Base-by-base conservation (phyloP, 768 basidiomycete species). In the Pluteus cervinus region DNA sequence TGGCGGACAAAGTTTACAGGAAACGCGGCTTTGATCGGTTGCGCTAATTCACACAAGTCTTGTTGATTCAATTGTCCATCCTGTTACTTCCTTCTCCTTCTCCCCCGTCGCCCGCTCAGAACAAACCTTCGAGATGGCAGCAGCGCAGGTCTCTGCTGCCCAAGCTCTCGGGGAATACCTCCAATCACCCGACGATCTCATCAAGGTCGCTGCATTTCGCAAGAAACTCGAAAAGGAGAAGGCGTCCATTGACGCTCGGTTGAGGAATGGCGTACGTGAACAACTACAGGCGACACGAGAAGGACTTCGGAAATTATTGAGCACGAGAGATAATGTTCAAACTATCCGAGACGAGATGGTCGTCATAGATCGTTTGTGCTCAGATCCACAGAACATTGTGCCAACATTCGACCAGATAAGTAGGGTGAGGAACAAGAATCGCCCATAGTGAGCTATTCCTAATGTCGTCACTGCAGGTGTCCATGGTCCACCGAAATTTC, bases 211-310 rank as follows among this genome's bases (percentile, higher is more conserved):
- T 1, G 77, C 89, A 0, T 90, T 89, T 54, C 77, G 90, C 45
- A 94, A 93, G 68, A 93, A 93, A 53, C 74, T 97, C 29, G 84
- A 92, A 60, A 97, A 97, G 60, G 94, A 98, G 61, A 94, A 96
- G 61, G 81, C 90, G 1, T 88, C 90, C 7, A 86, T 98, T 43
- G 89, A 96, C 53, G 81, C 84, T 3, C 76, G 91, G 51, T 77
- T 98, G 32, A 86, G 91, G 54, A 83, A 75, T 39, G 89, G 91
- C 7, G 91, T 94, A 47, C 90, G 86, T 58, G 88, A 93, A 42
- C 94, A 98, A 56, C 70, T 99, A 14, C 83, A 90, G 49, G 79
- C 88, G 1, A 97, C 92, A 6, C 68, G 90, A 35, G 86, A 92
- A 35, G 93, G 92, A 1, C 71, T 94, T 39, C 73, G 82, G 52